Percentiles rank a stretch among this genome's conserved stretches.
Evolutionary conservation across 2,329 filamentous ascomycete genomes (phyloP).

Genomic region (Corinectria fuckeliana): DNA sequence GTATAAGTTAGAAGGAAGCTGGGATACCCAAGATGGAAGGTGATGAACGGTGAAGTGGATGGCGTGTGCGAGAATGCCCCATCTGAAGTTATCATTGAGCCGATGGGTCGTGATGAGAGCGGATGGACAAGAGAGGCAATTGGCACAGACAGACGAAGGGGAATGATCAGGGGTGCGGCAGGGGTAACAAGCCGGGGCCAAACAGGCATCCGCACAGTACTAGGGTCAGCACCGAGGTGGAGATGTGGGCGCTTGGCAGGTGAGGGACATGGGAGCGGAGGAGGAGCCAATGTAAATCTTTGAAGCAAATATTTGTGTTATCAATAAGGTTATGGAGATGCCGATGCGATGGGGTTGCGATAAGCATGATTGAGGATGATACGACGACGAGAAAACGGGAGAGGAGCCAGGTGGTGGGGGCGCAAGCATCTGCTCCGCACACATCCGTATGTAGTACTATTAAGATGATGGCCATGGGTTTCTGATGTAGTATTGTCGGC

Average conservation of each 20-base stretch:
- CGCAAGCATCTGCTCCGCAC: neutral
- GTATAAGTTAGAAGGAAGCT: neutral
- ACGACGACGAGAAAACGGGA: neutral
- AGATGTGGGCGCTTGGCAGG: neutral
- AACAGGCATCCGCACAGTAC: neutral
- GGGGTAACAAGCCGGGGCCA: neutral
- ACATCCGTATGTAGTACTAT: too few relatives aligned
- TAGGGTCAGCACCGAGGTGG: neutral
- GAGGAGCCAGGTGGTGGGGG: constrained; percentile 2
- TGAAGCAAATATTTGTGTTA: neutral
- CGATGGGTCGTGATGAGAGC: neutral
- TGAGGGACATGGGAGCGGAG: neutral
- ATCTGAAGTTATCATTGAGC: neutral
- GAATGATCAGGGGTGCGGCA: neutral
- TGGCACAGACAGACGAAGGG: neutral
- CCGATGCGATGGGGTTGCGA: neutral
- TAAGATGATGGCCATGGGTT: constrained; percentile 2
- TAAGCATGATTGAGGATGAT: neutral
- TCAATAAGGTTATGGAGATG: neutral
- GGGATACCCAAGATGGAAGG: constrained; percentile 11
- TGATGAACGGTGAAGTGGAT: neutral
- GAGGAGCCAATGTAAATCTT: neutral
- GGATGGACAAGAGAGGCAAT: neutral
- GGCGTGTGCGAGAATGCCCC: neutral
- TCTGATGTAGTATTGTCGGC: neutral